Percentiles rank a stretch among this genome's conserved stretches.
phyloP scores from a whole-genome alignment of 1,139 yeast species.

The Diutina siamensis region DNA sequence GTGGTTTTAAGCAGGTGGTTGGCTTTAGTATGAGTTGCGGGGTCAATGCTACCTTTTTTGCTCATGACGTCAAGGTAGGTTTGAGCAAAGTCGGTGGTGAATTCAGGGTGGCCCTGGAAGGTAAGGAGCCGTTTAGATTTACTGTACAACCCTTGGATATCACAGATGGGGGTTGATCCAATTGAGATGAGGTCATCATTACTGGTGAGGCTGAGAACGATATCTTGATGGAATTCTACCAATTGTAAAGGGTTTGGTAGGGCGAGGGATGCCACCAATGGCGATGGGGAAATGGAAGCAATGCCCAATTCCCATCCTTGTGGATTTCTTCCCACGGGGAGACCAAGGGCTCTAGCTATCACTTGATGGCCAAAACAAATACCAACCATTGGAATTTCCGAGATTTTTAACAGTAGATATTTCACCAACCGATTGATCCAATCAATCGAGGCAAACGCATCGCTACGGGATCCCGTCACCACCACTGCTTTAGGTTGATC shows the following conservation, averaged over 20 bases:
- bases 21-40: background rate
- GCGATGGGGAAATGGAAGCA: background rate
- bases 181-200: background rate
- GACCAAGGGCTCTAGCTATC: background rate
- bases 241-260: background rate
- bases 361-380: slow-evolving; percentile 1
- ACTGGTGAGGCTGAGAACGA: background rate
- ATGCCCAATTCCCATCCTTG: background rate
- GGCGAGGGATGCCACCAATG: too few species aligned
- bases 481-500: background rate
- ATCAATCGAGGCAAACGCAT: too few species aligned
- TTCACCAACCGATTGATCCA: too few species aligned
- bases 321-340: background rate
- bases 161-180: background rate
- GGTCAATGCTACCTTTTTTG: background rate
- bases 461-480: background rate
- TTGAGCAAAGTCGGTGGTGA: background rate
- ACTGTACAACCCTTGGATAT: background rate
- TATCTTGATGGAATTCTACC: background rate
- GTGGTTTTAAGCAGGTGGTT: background rate
- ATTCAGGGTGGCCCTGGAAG: background rate
- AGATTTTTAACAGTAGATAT: too few species aligned
- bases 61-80: background rate
- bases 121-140: background rate
- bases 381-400: background rate